phyloP scores from a whole-genome alignment of 768 basidiomycete species.

The Podaxis rugospora region DNA sequence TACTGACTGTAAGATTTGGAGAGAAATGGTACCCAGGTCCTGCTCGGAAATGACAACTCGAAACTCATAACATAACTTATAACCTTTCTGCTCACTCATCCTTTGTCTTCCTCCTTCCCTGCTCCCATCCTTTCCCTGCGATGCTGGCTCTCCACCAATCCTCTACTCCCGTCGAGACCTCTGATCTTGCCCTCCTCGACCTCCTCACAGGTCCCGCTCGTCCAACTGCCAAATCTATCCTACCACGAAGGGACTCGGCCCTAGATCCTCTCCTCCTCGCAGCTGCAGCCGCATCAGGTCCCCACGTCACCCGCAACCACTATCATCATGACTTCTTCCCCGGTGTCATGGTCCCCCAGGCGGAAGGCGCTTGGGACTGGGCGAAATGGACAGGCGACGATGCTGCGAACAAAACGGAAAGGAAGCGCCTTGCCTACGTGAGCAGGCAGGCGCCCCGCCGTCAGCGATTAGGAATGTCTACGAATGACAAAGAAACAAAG shows the following conservation, averaged over 20 bases:
- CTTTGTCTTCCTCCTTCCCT: slow-evolving; percentile 10
- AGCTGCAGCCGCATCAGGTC: slow-evolving; percentile 68
- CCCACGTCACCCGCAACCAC: slow-evolving; percentile 81
- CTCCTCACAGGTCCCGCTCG: slow-evolving; percentile 53
- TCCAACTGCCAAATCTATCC: slow-evolving; percentile 32
- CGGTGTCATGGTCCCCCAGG: slow-evolving; percentile 44
- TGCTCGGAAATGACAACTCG: not conserved
- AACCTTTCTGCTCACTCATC: slow-evolving; percentile 1
- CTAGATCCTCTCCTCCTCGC: slow-evolving; percentile 80
- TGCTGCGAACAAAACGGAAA: slow-evolving; percentile 29
- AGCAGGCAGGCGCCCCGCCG: slow-evolving; percentile 75
- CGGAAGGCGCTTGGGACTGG: slow-evolving; percentile 56
- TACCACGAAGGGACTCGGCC: slow-evolving; percentile 63
- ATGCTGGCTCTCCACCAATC: slow-evolving; percentile 17
- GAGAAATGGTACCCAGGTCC: slow-evolving; percentile 6
- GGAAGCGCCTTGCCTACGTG: slow-evolving; percentile 54
- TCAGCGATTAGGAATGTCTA: slow-evolving; percentile 40
- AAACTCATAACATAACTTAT: not conserved
- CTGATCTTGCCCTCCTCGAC: slow-evolving; percentile 65
- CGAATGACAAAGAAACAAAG: slow-evolving; percentile 35
- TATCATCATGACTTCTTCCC: slow-evolving; percentile 80
- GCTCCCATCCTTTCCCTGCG: slow-evolving; percentile 15
- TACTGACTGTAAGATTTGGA: not conserved
- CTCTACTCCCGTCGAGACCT: slow-evolving; percentile 20
- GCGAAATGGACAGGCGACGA: slow-evolving; percentile 49